These are phyloP conservation scores for Clavispora asparagi DNA, from an alignment of 805 yeast genomes.

Conservation along the genomic window DNA sequence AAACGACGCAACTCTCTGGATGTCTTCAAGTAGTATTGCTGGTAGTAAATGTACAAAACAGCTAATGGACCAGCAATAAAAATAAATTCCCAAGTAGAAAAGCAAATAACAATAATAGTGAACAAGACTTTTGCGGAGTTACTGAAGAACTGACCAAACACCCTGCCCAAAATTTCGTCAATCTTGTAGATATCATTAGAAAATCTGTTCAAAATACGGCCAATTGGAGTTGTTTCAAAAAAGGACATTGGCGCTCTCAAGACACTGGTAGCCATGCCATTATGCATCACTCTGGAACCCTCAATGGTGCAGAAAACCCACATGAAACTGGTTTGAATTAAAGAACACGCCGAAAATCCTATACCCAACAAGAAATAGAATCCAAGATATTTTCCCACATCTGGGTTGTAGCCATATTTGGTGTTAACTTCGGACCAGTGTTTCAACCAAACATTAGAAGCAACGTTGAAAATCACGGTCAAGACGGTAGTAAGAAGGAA, in stretches of 20 bases:
- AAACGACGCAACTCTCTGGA: conserved; percentile 80
- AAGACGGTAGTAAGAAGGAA: conserved; percentile 52
- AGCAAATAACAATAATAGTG: conserved; percentile 74
- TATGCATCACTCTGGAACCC: conserved; percentile 74
- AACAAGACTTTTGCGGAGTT: conserved; percentile 62
- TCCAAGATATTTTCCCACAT: conserved; percentile 65
- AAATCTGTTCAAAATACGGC: conserved; percentile 85
- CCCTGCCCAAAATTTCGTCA: conserved; percentile 73
- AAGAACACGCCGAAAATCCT: conserved; percentile 52
- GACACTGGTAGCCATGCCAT: conserved; percentile 64
- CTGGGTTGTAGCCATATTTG: conserved; percentile 61
- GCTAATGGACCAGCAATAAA: conserved; percentile 68
- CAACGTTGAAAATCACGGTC: conserved; percentile 58
- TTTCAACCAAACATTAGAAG: conserved; percentile 86
- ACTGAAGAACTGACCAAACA: conserved; percentile 61
- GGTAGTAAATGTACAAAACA: conserved; percentile 62
- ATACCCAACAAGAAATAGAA: conserved; percentile 75
- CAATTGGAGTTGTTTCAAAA: conserved; percentile 94
- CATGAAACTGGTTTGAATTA: conserved; percentile 62
- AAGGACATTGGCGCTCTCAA: conserved; percentile 92
- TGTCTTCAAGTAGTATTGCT: conserved; percentile 68
- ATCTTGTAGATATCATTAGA: conserved; percentile 87
- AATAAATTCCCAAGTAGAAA: conserved; percentile 83
- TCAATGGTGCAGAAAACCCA: conserved; percentile 80
- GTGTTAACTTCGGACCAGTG: conserved; percentile 95